These are phyloP conservation scores for Lactarius psammicola DNA, from an alignment of 768 basidiomycete genomes.

Conservation along the genomic window DNA sequence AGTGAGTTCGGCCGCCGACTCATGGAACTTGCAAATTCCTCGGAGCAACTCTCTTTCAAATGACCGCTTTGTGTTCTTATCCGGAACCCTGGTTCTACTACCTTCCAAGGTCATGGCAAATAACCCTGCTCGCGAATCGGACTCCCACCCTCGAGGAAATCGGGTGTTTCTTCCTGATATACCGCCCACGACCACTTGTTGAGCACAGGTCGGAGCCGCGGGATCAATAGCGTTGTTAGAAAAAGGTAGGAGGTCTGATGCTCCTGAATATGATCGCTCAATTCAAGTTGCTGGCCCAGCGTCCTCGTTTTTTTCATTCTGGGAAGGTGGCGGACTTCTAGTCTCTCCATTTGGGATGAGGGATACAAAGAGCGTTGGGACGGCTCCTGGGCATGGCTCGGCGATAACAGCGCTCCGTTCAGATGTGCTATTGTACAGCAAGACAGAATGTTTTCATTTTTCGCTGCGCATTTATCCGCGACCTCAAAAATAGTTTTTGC, in stretches of 20 bases:
- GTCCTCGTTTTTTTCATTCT: constrained; percentile 6
- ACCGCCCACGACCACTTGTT: neutral
- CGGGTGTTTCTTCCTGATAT: neutral
- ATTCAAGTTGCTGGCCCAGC: neutral
- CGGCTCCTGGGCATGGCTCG: neutral
- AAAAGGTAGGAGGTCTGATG: constrained; percentile 1
- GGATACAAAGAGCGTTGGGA: neutral
- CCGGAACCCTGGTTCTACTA: neutral
- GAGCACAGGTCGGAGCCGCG: neutral
- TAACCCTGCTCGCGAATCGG: neutral
- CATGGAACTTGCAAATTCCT: neutral
- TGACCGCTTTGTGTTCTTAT: neutral
- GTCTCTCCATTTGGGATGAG: neutral
- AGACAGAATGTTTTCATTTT: neutral
- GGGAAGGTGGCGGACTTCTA: neutral
- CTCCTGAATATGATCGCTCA: neutral
- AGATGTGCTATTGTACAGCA: neutral
- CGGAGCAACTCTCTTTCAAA: neutral
- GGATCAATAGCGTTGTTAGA: neutral
- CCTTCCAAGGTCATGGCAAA: neutral
- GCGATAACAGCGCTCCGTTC: neutral
- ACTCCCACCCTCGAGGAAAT: neutral
- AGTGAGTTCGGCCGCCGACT: neutral
- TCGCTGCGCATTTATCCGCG: neutral
- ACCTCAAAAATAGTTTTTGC: neutral